phyloP scores from a whole-genome alignment of 2,329 filamentous ascomycete genomes.

The Huntiella bhutanensis region DNA sequence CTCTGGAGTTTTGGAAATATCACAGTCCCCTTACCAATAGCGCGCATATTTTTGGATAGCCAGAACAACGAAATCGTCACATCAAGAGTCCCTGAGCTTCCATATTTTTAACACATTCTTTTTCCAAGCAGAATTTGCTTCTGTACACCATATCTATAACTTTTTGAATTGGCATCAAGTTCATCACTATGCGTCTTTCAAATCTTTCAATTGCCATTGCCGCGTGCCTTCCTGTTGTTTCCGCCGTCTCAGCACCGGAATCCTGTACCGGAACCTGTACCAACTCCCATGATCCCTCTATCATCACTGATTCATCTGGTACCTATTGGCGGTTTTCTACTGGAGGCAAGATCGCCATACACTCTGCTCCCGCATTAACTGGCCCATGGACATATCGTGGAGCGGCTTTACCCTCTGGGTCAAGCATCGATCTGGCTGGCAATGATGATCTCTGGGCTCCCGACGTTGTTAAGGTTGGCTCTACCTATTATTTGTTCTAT shows the following conservation, averaged over 20 bases:
- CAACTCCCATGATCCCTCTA: slow-evolving; percentile 22
- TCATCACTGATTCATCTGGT: slow-evolving; percentile 22
- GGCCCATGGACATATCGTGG: slow-evolving; percentile 26
- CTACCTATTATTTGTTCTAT: slow-evolving; percentile 49
- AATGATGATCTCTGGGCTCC: slow-evolving; percentile 24
- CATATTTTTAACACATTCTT: no score
- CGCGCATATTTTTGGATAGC: no score
- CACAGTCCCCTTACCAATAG: no score
- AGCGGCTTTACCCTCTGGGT: slow-evolving; percentile 21
- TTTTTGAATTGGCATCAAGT: neutral
- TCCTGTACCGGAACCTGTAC: slow-evolving; percentile 21
- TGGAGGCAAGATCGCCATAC: slow-evolving; percentile 22
- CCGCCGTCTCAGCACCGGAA: slow-evolving; percentile 18
- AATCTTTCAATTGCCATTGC: slow-evolving; percentile 9
- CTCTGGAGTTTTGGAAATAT: no score
- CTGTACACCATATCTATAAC: neutral
- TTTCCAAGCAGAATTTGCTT: no score
- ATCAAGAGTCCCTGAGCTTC: no score
- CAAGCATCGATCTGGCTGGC: slow-evolving; percentile 22
- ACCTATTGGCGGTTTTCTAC: slow-evolving; percentile 26
- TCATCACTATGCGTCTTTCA: slow-evolving; percentile 5
- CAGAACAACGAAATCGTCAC: no score
- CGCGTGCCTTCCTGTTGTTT: slow-evolving; percentile 4
- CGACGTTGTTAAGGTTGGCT: slow-evolving; percentile 26
- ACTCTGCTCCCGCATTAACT: slow-evolving; percentile 19